Evolutionary conservation across 257 asterid genomes (phyloP), one percentile per base, ranked within the genome.

Genomic region (Fraxinus quadrangulata): DNA sequence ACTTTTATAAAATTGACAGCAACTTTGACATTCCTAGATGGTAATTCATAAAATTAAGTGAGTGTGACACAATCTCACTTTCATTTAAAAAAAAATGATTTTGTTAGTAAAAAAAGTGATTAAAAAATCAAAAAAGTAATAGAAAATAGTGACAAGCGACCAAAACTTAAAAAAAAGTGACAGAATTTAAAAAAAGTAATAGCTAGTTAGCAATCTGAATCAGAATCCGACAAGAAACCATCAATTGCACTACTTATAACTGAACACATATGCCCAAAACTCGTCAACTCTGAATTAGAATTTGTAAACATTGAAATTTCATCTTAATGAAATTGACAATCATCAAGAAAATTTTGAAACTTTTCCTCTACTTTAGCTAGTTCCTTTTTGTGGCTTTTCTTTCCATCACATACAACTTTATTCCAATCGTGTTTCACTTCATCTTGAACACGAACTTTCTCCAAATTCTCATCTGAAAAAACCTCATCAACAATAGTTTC

Each of bases 151-250:
- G n/a, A n/a, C n/a, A n/a, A n/a, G n/a, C n/a, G n/a, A n/a, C n/a
- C n/a, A n/a, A n/a, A n/a, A n/a, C n/a, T n/a, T n/a, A n/a, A n/a
- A n/a, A n/a, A n/a, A n/a, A n/a, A n/a, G n/a, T n/a, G n/a, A n/a
- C n/a, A n/a, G n/a, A n/a, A n/a, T n/a, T n/a, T n/a, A n/a, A n/a
- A n/a, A n/a, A n/a, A n/a, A n/a, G n/a, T n/a, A n/a, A n/a, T n/a
- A n/a, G n/a, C n/a, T n/a, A n/a, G n/a, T n/a, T n/a, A n/a, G n/a
- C n/a, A n/a, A n/a, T n/a, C n/a, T n/a, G n/a, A n/a, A n/a, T n/a
- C n/a, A n/a, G n/a, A n/a, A 54, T 88, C 97, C 0, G 90, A 89
- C 26, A 89, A 78, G 80, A 94, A 92, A 0, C 84, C 67, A 54
- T 69, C 42, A 6, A 8, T 8, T 7, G 2, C 90, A 23, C 78